Percentiles rank a stretch among this genome's conserved stretches.
Conservation (phyloP, 148 eudicot genomes). For the Polygonum maritimum region DNA sequence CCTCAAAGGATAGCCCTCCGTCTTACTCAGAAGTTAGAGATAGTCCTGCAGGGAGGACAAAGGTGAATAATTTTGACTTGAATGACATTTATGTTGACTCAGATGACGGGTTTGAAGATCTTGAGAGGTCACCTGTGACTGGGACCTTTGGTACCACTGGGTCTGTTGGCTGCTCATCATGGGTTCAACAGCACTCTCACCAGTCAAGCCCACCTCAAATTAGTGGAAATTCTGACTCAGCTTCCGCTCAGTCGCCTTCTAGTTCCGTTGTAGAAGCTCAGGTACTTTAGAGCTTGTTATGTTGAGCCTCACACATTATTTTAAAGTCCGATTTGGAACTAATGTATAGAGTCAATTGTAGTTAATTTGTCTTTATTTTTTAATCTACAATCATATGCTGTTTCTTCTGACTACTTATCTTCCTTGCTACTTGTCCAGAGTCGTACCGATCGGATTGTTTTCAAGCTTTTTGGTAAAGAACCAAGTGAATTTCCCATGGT, state of each 20-base stretch:
- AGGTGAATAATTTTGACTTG: conserved; percentile 55
- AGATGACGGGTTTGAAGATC: conserved; percentile 29
- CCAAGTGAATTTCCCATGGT: conserved; percentile 76
- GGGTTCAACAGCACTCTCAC: conserved; percentile 41
- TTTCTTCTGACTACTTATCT: conserved; percentile 2
- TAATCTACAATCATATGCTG: background rate
- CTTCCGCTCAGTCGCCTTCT: conserved; percentile 64
- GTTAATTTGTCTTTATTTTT: background rate
- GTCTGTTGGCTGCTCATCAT: conserved; percentile 17
- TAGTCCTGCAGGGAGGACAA: conserved; percentile 10
- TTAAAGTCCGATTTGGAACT: background rate
- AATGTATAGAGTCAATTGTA: background rate
- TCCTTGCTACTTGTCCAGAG: conserved; percentile 37
- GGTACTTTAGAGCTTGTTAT: conserved; percentile 19
- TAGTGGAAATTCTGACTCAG: conserved; percentile 70
- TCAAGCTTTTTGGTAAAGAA: conserved; percentile 85
- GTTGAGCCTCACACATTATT: background rate
- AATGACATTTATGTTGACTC: conserved; percentile 73
- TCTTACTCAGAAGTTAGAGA: conserved; percentile 8
- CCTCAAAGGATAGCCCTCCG: conserved; percentile 4
- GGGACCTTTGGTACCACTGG: conserved; percentile 22
- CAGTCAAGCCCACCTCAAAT: conserved; percentile 70
- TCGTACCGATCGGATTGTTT: conserved; percentile 71
- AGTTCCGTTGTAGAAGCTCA: conserved; percentile 82
- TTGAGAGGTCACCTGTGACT: conserved; percentile 9